Conservation (phyloP, 2,329 filamentous ascomycete species). For the Thielaviopsis populi region DNA sequence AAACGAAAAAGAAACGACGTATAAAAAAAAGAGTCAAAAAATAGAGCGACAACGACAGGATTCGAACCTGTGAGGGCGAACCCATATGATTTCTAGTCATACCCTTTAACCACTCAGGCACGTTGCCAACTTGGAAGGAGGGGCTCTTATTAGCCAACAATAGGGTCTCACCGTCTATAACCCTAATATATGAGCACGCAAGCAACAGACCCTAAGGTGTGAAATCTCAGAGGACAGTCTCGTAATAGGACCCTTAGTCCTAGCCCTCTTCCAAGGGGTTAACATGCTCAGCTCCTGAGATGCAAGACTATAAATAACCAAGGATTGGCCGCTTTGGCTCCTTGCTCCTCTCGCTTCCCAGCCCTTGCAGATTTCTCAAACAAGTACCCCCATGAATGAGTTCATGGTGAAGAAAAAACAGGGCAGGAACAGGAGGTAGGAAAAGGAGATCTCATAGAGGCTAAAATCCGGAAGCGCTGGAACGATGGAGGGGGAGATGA, state of each 20-base stretch:
- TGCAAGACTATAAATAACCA: not conserved
- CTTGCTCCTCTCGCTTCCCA: not conserved
- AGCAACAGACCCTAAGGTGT: too few species aligned
- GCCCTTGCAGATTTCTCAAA: not conserved
- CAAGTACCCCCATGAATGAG: not conserved
- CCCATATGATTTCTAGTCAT: conserved; percentile 16
- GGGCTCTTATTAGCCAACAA: not conserved
- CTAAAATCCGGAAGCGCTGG: not conserved
- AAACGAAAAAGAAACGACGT: not conserved
- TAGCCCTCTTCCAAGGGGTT: too few species aligned
- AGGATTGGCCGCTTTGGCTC: not conserved
- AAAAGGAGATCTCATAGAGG: not conserved
- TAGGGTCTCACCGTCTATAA: not conserved
- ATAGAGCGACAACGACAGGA: conserved; percentile 14
- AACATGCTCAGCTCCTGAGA: not conserved
- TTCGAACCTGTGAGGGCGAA: conserved; percentile 15
- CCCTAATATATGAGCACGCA: not conserved
- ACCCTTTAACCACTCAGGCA: conserved; percentile 16
- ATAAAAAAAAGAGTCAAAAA: not conserved
- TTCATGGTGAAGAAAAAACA: not conserved
- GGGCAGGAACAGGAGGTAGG: not conserved
- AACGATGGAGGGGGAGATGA: not conserved
- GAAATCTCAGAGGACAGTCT: too few species aligned
- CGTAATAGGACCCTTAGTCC: too few species aligned
- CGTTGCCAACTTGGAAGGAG: not conserved